Base-by-base conservation (phyloP, 106 monocot genomes). In the Acorus gramineus region DNA sequence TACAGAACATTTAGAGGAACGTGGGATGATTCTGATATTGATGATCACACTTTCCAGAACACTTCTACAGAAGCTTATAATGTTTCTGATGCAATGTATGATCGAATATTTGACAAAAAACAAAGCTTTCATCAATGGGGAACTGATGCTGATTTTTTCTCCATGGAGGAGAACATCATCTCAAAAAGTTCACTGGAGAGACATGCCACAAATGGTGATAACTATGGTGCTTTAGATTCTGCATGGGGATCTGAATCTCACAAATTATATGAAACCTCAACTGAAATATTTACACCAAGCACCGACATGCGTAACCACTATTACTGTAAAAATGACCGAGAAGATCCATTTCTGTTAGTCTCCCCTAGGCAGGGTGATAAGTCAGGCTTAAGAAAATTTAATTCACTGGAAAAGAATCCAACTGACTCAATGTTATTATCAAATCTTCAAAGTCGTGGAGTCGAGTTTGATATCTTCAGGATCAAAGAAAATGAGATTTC, bases 71-170 rank as follows among this genome's bases (percentile, higher is more conserved):
- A 69, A 65, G 65, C 72, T 57, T 60, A 9, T 49, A 61, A 56
- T 75, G 49, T 59, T 79, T 73, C 62, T 61, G 58, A 3, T 56
- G 59, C 59, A 5, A 54, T 7, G 6, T 0, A 60, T 66, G 61
- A 67, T 70, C 62, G 61, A 14, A 65, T 71, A 2, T 64, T 60
- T 8, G 65, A 47, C 49, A 60, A 71, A 75, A 3, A 71, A 46
- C 55, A 28, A 67, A 45, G 44, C 7, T 28, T 0, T 68, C 44
- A 54, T 52, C 8, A 42, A 4, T 73, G 56, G 56, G 47, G 14
- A 11, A 2, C 63, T 70, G 75, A 75, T 45, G 58, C 52, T 44
- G 50, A 56, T 61, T 67, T 71, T 77, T 66, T 55, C 49, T 44
- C 28, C 2, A 50, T 60, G 55, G 55, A 59, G 8, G 55, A 81